Percentiles rank a stretch among this genome's conserved stretches.
Evolutionary conservation across 1,284 basidiomycete species (phyloP).

Genomic region (Ceratobasidium sp.): DNA sequence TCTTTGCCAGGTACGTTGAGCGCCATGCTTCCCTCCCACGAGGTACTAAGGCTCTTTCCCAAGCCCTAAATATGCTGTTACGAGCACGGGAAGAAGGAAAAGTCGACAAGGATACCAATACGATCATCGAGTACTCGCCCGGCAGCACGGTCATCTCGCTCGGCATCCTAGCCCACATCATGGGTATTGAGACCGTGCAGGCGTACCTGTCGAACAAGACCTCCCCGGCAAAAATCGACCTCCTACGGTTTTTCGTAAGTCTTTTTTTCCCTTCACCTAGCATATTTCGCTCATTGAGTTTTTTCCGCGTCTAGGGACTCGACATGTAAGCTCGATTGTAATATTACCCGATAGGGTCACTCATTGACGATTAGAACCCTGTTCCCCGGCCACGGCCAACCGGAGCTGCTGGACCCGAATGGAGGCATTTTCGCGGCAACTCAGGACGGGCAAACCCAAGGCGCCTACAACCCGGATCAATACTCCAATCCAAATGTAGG

Average conservation of each 20-base stretch:
- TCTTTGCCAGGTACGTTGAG: constrained; percentile 16
- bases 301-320: constrained; percentile 23
- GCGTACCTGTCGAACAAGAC: constrained; percentile 41
- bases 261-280: neutral
- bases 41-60: neutral
- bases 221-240: constrained; percentile 22
- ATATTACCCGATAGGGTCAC: neutral
- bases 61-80: constrained; percentile 35
- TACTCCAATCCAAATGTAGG: constrained; percentile 33
- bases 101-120: constrained; percentile 11
- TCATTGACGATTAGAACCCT: constrained; percentile 3
- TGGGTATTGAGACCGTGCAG: constrained; percentile 29
- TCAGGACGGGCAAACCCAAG: constrained; percentile 13
- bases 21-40: neutral
- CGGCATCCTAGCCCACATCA: constrained; percentile 37
- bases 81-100: constrained; percentile 32
- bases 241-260: constrained; percentile 33
- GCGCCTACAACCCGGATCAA: constrained; percentile 36
- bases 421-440: constrained; percentile 40
- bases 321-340: constrained; percentile 7
- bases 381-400: constrained; percentile 30
- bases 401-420: constrained; percentile 28
- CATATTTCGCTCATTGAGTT: neutral
- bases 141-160: constrained; percentile 40
- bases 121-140: constrained; percentile 36